Conservation (phyloP, 805 yeast species). For the Metschnikowia drakensbergensis region DNA sequence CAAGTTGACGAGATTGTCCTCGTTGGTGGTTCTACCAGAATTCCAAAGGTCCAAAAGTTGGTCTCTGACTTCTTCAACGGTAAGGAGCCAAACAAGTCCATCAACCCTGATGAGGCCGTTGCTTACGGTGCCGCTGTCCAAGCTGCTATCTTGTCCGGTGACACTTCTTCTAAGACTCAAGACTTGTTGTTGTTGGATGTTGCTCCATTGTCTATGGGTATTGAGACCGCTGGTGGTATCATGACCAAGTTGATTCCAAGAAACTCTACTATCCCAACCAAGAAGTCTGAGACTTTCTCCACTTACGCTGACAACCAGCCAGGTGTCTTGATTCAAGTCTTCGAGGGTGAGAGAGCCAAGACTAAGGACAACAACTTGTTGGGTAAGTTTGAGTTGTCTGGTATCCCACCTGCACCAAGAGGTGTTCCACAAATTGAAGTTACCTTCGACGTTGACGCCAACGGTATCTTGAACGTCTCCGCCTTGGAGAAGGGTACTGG, state of each 20-base stretch:
- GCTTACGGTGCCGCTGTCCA: slow-evolving; percentile 88
- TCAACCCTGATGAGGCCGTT: slow-evolving; percentile 49
- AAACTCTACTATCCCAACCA: slow-evolving; percentile 96
- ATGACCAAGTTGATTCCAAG: slow-evolving; percentile 98
- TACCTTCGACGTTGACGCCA: slow-evolving; percentile 94
- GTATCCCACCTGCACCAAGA: slow-evolving; percentile 98
- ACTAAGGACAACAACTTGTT: slow-evolving; percentile 94
- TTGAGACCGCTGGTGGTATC: slow-evolving; percentile 99
- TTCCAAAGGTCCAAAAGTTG: slow-evolving; percentile 48
- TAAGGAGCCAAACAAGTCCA: slow-evolving; percentile 47
- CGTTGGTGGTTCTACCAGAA: slow-evolving; percentile 50
- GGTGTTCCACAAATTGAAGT: slow-evolving; percentile 98
- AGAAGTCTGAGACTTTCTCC: slow-evolving; percentile 94
- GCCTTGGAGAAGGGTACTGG: slow-evolving; percentile 99
- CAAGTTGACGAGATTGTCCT: slow-evolving; percentile 46
- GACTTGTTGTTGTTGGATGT: slow-evolving; percentile 93
- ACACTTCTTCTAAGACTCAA: slow-evolving; percentile 58
- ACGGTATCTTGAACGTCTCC: slow-evolving; percentile 94
- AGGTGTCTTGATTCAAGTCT: slow-evolving; percentile 96
- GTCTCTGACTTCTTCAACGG: slow-evolving; percentile 44
- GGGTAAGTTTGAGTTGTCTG: slow-evolving; percentile 94
- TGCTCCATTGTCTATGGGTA: slow-evolving; percentile 95
- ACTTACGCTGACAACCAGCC: slow-evolving; percentile 98
- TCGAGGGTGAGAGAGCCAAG: slow-evolving; percentile 96
- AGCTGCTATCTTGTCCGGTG: slow-evolving; percentile 97